A percentile compares a stretch with the other conserved stretches of the same genome.
Conservation (phyloP, 2,329 filamentous ascomycete genomes). For the Colletotrichum brevisporum region DNA sequence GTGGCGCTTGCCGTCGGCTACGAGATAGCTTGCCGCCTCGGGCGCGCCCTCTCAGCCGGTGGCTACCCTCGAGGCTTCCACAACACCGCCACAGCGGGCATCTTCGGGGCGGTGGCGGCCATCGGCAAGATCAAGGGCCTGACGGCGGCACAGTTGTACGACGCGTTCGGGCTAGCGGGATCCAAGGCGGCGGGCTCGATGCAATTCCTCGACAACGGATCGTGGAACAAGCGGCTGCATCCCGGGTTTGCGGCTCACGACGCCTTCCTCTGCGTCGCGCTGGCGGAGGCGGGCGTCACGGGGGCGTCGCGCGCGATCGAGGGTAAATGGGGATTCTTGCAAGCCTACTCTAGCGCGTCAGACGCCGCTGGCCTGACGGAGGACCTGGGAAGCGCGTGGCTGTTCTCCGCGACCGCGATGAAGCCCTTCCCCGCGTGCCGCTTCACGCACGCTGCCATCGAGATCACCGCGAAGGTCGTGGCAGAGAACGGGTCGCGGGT, state of each 20-base stretch:
- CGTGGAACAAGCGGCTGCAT: constrained; percentile 49
- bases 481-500: constrained; percentile 24
- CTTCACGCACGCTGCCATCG: constrained; percentile 48
- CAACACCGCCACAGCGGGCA: constrained; percentile 46
- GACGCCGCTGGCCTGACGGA: constrained; percentile 39
- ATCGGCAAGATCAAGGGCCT: constrained; percentile 44
- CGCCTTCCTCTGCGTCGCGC: constrained; percentile 45
- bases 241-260: constrained; percentile 48
- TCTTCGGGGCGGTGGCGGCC: constrained; percentile 47
- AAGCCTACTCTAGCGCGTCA: constrained; percentile 42
- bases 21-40: constrained; percentile 47
- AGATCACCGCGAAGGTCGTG: constrained; percentile 43
- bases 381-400: constrained; percentile 43
- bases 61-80: constrained; percentile 46
- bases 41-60: constrained; percentile 44
- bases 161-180: constrained; percentile 46
- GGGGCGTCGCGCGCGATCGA: constrained; percentile 45
- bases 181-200: constrained; percentile 48
- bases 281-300: constrained; percentile 45
- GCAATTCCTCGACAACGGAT: constrained; percentile 49
- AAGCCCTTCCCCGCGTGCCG: constrained; percentile 45
- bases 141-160: constrained; percentile 37
- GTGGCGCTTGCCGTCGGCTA: constrained; percentile 45
- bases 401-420: constrained; percentile 44
- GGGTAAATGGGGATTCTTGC: constrained; percentile 44